Evolutionary conservation across 331 rosid genomes (phyloP).

Genomic region (Spiraea crenata): DNA sequence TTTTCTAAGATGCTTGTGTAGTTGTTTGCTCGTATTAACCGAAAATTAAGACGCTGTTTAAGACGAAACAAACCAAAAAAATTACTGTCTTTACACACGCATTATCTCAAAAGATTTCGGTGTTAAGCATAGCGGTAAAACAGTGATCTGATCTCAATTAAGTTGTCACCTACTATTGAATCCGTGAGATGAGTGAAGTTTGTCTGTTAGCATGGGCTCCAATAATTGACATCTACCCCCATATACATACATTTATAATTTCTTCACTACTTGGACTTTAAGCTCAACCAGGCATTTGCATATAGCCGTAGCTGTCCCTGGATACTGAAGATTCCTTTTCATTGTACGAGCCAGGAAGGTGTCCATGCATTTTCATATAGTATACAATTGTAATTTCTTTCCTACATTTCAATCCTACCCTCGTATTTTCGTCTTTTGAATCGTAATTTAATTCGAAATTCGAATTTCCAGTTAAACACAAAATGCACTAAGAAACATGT

Average conservation of each 20-base stretch:
- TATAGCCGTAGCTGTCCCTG: background rate
- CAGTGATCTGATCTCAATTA: background rate
- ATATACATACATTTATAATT: too few relatives aligned
- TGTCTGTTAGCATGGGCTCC: conserved; percentile 8
- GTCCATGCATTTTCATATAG: background rate
- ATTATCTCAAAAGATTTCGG: background rate
- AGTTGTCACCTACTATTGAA: background rate
- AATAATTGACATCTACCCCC: conserved; percentile 10
- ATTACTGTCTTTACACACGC: too few relatives aligned
- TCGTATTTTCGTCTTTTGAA: background rate
- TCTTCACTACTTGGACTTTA: conserved; percentile 10
- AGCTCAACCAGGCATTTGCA: background rate
- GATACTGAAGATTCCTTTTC: background rate
- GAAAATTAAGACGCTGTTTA: background rate
- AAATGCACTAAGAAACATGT: background rate
- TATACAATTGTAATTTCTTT: too few relatives aligned
- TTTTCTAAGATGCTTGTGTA: background rate
- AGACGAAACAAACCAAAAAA: too few relatives aligned
- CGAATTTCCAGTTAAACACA: background rate
- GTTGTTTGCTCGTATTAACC: background rate
- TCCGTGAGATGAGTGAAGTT: conserved; percentile 5
- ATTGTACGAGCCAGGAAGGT: background rate
- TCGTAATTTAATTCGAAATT: background rate
- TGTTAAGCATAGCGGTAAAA: background rate
- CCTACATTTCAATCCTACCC: too few relatives aligned